phyloP scores from a whole-genome alignment of 495 filamentous ascomycete species.

The Aspergillus nanangensis region DNA sequence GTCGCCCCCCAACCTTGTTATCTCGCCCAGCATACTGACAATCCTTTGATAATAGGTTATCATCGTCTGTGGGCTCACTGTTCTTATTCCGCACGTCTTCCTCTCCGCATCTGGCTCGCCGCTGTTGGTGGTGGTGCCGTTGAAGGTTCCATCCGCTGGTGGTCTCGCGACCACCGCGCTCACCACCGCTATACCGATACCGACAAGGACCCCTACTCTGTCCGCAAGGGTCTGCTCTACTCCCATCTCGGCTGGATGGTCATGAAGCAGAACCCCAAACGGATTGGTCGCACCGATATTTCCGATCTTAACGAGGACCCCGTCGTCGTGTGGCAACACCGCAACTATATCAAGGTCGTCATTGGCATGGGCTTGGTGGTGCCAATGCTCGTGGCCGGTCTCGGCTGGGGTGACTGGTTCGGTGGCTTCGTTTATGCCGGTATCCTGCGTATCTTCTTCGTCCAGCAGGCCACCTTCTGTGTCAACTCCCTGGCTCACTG shows the following conservation, averaged over 20 bases:
- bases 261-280: conserved; percentile 91
- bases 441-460: conserved; percentile 95
- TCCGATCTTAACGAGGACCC: conserved; percentile 92
- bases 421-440: conserved; percentile 94
- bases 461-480: conserved; percentile 99
- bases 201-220: conserved; percentile 97
- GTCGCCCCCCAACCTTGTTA: conserved; percentile 15
- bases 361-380: conserved; percentile 82
- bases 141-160: conserved; percentile 95
- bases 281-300: conserved; percentile 94
- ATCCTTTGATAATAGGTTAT: conserved; percentile 51
- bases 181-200: conserved; percentile 99
- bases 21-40: conserved; percentile 16
- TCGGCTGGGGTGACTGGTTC: conserved; percentile 84
- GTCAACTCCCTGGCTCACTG: conserved; percentile 99
- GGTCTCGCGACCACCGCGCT: conserved; percentile 92
- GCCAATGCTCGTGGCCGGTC: conserved; percentile 77
- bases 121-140: conserved; percentile 91
- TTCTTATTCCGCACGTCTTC: conserved; percentile 84
- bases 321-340: conserved; percentile 93
- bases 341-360: conserved; percentile 86
- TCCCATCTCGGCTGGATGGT: conserved; percentile 94
- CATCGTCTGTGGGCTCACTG: conserved; percentile 94
- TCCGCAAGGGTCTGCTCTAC: conserved; percentile 96
- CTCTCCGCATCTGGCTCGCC: conserved; percentile 89